Base-by-base conservation (phyloP, 1,139 yeast species). In the Keqinozyma sinolaborantium region DNA sequence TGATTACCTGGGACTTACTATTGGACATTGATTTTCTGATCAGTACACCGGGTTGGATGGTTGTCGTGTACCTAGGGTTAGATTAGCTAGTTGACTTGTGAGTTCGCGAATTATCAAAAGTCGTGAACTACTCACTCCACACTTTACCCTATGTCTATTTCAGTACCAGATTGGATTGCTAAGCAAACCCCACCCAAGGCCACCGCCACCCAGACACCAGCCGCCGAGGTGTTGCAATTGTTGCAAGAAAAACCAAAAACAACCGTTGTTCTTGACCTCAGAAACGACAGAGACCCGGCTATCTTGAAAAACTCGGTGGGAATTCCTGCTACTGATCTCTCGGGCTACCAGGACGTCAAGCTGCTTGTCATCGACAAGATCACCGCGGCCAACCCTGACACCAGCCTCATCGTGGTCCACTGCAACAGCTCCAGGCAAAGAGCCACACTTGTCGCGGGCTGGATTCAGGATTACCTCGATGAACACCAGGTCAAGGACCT, bases 341-440 rank as follows among this genome's bases (percentile, higher is more conserved):
- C 31, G 14, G 37, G 35, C 3, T 21, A 28, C 10, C 29, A 34
- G 4, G 24, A 31, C 12, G 16, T 36, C 13, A 30, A 27, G 28
- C 26, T 12, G 6, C 20, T 23, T 21, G 37, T 32, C n/a, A 28
- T 36, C 23, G 40, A 38, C 18, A 34, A 28, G 10, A 24, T 38
- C 9, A 20, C 15, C 9, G 28, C 27, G 13, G 11, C 15, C 5
- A 35, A 33, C n/a, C 30, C 36, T 4, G 16, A 15, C 18, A 23
- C 30, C 10, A 26, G 33, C 13, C 16, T 21, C 4, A 35, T 39
- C 13, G 32, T 35, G 13, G 35, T 39, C 9, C 41, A 39, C 26
- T 39, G 41, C 21, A 35, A 35, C 25, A 35, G 41, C 25, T 38
- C 43, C 4, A 33, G 25, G 24, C 24, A 28, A 14, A 38, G 43